These are phyloP conservation scores for carrot (Daucus carota) DNA, from an alignment of 129 eudicot genomes.

Conservation along the genomic window DH1_v3.0 NC_030389.2:4746501-4747000, in stretches of 20 bases:
- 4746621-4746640: neutral
- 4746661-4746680: neutral
- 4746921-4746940: constrained; percentile 87
- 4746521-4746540: too few species aligned
- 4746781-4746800: neutral
- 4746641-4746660: neutral
- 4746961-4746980: constrained; percentile 38
- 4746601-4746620: neutral
- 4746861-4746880: neutral
- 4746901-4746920: constrained; percentile 62
- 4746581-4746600: neutral
- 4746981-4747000: neutral
- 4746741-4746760: neutral
- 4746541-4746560: too few species aligned
- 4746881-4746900: neutral
- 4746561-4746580: too few species aligned
- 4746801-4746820: constrained; percentile 42
- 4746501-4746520: too few species aligned
- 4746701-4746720: neutral
- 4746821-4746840: constrained; percentile 30
- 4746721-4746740: neutral
- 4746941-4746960: constrained; percentile 62
- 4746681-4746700: neutral
- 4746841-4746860: neutral
- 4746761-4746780: neutral